These are phyloP conservation scores for Eucalyptus shirleyi DNA, from an alignment of 345 rosid species.

Conservation along the genomic window DNA sequence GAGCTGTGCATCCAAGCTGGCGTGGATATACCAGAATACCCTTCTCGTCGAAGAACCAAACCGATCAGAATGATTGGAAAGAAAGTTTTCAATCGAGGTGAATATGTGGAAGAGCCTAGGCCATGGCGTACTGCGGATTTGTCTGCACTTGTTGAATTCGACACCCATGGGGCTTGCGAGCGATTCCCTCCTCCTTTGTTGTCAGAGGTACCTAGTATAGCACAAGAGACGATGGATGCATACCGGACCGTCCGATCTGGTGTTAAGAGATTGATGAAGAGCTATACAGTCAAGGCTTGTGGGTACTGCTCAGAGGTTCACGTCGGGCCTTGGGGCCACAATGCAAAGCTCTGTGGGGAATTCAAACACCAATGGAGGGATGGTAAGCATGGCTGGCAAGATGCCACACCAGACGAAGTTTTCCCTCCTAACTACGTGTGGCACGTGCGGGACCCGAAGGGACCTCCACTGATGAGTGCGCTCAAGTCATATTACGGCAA, in stretches of 20 bases:
- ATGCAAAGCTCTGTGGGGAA: constrained; percentile 83
- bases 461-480: constrained; percentile 40
- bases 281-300: constrained; percentile 79
- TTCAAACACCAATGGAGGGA: constrained; percentile 95
- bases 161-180: constrained; percentile 47
- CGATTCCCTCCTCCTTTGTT: constrained; percentile 39
- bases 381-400: constrained; percentile 98
- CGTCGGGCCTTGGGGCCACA: constrained; percentile 94
- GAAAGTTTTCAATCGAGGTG: constrained; percentile 64
- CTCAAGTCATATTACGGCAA: constrained; percentile 80
- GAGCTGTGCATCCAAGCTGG: constrained; percentile 92
- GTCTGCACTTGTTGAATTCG: constrained; percentile 53
- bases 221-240: constrained; percentile 71
- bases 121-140: constrained; percentile 25
- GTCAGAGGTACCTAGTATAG: constrained; percentile 50
- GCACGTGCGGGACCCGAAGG: constrained; percentile 66
- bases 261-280: constrained; percentile 56
- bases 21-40: constrained; percentile 72
- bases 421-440: constrained; percentile 71
- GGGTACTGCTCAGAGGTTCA: constrained; percentile 93
- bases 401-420: constrained; percentile 63
- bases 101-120: constrained; percentile 44
- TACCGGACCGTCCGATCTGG: constrained; percentile 52
- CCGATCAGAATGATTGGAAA: constrained; percentile 72
- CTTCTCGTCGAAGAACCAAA: constrained; percentile 64